These are phyloP conservation scores for Arabis hirsuta DNA, from an alignment of 345 rosid genomes.

Conservation along the genomic window DNA sequence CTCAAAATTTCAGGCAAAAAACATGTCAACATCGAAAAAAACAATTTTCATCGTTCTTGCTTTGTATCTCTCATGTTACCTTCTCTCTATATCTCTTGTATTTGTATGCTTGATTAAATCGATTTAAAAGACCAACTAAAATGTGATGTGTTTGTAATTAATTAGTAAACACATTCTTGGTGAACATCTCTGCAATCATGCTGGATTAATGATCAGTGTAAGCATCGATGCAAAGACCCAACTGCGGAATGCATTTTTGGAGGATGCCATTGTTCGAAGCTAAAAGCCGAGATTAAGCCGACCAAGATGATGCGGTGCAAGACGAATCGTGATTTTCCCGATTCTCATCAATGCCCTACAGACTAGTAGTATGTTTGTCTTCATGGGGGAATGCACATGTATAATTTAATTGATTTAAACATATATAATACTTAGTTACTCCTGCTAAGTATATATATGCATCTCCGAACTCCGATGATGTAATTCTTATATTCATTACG, in stretches of 20 bases:
- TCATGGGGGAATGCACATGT: constrained; percentile 25
- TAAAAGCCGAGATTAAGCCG: not conserved
- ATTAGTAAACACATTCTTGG: constrained; percentile 4
- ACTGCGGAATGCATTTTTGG: not conserved
- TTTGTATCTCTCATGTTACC: constrained; percentile 13
- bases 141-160: not conserved
- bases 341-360: constrained; percentile 23
- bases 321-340: constrained; percentile 20
- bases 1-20: not conserved
- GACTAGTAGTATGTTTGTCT: constrained; percentile 24
- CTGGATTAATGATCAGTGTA: not conserved
- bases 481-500: not conserved
- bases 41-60: not conserved
- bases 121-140: not conserved
- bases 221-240: not conserved
- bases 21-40: constrained; percentile 17
- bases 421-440: too few relatives aligned
- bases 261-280: not conserved
- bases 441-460: not conserved
- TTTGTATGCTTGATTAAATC: not conserved
- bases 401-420: not conserved
- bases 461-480: not conserved
- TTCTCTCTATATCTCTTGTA: not conserved
- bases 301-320: constrained; percentile 1
- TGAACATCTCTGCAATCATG: constrained; percentile 5